phyloP scores from a whole-genome alignment of 805 yeast genomes.

The Kodamaea neixiangensis region DNA sequence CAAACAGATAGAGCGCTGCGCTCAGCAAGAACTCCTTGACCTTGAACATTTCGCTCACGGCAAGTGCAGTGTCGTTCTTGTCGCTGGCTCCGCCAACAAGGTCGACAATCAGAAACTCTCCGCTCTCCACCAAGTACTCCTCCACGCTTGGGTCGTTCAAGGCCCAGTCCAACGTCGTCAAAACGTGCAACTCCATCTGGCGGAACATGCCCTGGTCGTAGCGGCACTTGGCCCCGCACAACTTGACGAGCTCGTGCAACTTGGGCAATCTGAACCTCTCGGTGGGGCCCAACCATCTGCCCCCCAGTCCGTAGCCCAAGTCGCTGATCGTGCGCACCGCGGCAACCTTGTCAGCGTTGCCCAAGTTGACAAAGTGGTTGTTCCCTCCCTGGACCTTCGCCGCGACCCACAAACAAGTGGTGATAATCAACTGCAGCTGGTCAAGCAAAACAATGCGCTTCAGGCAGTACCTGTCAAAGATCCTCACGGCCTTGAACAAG shows the following conservation, averaged over 20 bases:
- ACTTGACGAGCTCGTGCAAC: slow-evolving; percentile 64
- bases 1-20: slow-evolving; percentile 48
- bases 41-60: slow-evolving; percentile 37
- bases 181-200: slow-evolving; percentile 78
- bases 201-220: slow-evolving; percentile 48
- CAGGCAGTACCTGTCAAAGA: slow-evolving; percentile 90
- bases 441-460: slow-evolving; percentile 80
- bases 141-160: slow-evolving; percentile 60
- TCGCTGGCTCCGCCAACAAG: neutral
- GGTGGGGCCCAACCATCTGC: slow-evolving; percentile 67
- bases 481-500: slow-evolving; percentile 65
- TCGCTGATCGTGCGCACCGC: slow-evolving; percentile 36
- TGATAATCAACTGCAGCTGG: slow-evolving; percentile 87
- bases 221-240: slow-evolving; percentile 65
- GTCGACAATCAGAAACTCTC: slow-evolving; percentile 29
- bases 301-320: slow-evolving; percentile 52
- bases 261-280: slow-evolving; percentile 76
- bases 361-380: slow-evolving; percentile 59
- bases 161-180: slow-evolving; percentile 71
- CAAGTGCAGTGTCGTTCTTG: neutral
- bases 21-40: slow-evolving; percentile 54
- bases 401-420: slow-evolving; percentile 91
- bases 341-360: slow-evolving; percentile 23
- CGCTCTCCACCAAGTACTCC: slow-evolving; percentile 33
- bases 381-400: slow-evolving; percentile 81